Conservation (phyloP, 2,329 filamentous ascomycete genomes). For the Botrytis elliptica region DNA sequence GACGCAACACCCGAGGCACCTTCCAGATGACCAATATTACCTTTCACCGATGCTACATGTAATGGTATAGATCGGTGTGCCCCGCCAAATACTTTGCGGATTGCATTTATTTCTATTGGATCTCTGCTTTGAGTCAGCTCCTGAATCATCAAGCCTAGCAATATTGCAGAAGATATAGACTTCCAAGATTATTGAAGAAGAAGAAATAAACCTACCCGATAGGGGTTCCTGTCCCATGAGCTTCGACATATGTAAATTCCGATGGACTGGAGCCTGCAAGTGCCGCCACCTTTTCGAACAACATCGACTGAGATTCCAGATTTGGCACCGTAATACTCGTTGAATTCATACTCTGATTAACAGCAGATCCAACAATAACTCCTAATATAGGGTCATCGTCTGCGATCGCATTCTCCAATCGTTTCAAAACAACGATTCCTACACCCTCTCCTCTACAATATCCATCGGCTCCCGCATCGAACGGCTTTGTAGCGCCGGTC, state of each 20-base stretch:
- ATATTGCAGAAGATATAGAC: neutral
- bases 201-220: conserved; percentile 30
- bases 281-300: conserved; percentile 12
- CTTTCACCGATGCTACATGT: conserved; percentile 23
- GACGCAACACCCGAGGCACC: conserved; percentile 22
- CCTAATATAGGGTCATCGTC: conserved; percentile 58
- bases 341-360: conserved; percentile 42
- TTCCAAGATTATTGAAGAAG: neutral
- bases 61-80: neutral
- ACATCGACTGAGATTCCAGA: conserved; percentile 34
- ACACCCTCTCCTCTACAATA: neutral
- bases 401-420: conserved; percentile 42
- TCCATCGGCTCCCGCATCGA: neutral
- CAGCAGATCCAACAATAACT: conserved; percentile 51
- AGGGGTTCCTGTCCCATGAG: conserved; percentile 43
- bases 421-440: neutral
- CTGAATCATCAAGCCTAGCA: neutral
- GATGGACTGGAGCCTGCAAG: conserved; percentile 44
- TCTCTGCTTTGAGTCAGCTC: conserved; percentile 22
- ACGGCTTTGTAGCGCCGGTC: neutral
- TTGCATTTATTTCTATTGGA: conserved; percentile 28
- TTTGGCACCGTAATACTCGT: conserved; percentile 25
- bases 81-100: conserved; percentile 23
- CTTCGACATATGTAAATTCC: conserved; percentile 31
- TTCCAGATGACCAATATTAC: conserved; percentile 31